A percentile compares a stretch with the other conserved stretches of the same genome.
These are phyloP conservation scores for Cenchrus fungigraminus DNA, from an alignment of 176 grass and related monocot species.

Conservation along the genomic window DNA sequence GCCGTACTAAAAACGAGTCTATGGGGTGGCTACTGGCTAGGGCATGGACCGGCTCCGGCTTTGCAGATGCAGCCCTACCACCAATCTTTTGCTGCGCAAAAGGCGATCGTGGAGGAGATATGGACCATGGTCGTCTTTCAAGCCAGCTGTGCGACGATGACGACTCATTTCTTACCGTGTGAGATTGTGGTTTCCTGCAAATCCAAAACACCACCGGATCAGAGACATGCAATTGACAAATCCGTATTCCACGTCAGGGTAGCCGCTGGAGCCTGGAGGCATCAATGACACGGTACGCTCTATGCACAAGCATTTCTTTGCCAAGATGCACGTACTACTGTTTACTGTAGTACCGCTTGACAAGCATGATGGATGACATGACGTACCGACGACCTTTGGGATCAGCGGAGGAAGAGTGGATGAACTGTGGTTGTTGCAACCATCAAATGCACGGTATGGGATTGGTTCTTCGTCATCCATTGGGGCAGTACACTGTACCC, in stretches of 20 bases:
- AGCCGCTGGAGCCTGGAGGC: not conserved
- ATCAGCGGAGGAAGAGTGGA: not conserved
- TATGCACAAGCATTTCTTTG: too few species aligned
- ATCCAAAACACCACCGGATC: not conserved
- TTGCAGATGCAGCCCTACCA: not conserved
- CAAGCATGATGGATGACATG: not conserved
- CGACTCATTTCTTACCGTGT: not conserved
- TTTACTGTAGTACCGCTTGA: not conserved
- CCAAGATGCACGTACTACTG: too few species aligned
- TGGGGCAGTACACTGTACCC: not conserved
- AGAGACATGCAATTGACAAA: too few species aligned
- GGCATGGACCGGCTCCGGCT: not conserved
- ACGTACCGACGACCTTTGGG: not conserved
- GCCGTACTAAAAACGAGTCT: not conserved
- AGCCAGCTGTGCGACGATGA: not conserved
- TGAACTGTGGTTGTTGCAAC: not conserved
- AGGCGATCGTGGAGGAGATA: not conserved
- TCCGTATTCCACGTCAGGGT: not conserved
- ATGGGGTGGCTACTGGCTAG: not conserved
- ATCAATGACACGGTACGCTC: too few species aligned
- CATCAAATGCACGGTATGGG: not conserved
- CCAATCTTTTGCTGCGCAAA: not conserved
- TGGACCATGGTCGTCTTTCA: not conserved
- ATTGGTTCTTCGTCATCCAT: not conserved
- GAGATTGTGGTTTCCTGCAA: not conserved